Evolutionary conservation across 805 yeast species (phyloP).

Genomic region (Kluyveromyces dobzhanskii): DNA sequence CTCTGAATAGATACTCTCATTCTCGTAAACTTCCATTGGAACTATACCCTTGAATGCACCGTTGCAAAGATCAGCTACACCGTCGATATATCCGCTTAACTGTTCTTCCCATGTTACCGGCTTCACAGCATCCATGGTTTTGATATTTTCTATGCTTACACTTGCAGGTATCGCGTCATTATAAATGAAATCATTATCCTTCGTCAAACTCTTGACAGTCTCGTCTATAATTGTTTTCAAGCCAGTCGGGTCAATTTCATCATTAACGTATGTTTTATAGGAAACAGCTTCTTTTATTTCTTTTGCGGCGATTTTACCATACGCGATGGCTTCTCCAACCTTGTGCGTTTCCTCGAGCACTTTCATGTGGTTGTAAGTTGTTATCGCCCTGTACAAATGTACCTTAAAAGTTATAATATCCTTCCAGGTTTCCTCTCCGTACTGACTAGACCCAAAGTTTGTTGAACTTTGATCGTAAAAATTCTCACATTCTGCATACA

Average conservation of each 20-base stretch:
- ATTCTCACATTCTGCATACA: conserved; percentile 46
- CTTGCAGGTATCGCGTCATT: conserved; percentile 66
- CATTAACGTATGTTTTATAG: conserved; percentile 30
- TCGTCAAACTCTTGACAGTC: conserved; percentile 39
- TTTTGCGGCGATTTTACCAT: conserved; percentile 43
- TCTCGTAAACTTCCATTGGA: conserved; percentile 82
- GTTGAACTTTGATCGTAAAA: conserved; percentile 33
- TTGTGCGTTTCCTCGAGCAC: conserved; percentile 47
- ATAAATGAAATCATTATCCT: conserved; percentile 85
- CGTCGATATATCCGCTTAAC: conserved; percentile 33
- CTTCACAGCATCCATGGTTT: conserved; percentile 55
- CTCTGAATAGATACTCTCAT: conserved; percentile 81
- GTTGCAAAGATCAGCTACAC: conserved; percentile 29
- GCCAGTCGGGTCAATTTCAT: conserved; percentile 27
- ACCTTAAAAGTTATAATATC: conserved; percentile 43
- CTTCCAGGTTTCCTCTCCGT: conserved; percentile 45
- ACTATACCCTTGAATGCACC: conserved; percentile 72
- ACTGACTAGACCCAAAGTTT: conserved; percentile 9
- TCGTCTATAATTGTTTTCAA: conserved; percentile 29
- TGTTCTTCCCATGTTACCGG: conserved; percentile 62
- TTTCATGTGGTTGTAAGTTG: conserved; percentile 52
- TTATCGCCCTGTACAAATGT: conserved; percentile 48
- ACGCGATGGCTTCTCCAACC: conserved; percentile 72
- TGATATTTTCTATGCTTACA: conserved; percentile 24
- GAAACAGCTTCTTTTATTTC: conserved; percentile 22